phyloP scores from a whole-genome alignment of 2,329 filamentous ascomycete species.

The Scedosporium apiospermum region DNA sequence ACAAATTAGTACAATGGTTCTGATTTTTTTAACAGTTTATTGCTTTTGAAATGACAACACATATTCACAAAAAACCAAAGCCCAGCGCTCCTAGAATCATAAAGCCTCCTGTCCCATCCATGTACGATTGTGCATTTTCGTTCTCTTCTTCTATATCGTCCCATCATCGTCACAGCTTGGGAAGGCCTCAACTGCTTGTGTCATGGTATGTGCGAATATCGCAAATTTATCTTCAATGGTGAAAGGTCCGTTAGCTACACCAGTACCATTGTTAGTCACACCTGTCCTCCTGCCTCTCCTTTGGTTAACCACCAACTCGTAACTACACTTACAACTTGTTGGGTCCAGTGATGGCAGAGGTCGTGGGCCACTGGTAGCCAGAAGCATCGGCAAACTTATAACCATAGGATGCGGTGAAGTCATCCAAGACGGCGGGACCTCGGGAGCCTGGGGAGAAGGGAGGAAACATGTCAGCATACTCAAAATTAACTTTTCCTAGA shows the following conservation, averaged over 20 bases:
- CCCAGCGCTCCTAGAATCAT: background rate
- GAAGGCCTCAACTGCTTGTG: background rate
- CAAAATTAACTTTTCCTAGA: background rate
- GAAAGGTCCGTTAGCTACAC: background rate
- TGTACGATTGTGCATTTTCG: background rate
- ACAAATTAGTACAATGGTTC: background rate
- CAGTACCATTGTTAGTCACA: background rate
- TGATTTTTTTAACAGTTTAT: background rate
- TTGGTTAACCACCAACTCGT: background rate
- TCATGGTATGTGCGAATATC: background rate
- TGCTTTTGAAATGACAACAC: background rate
- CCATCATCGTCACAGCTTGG: background rate
- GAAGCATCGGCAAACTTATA: constrained; percentile 98
- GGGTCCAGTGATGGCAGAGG: constrained; percentile 50
- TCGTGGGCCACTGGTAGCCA: constrained; percentile 90
- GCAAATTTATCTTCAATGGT: background rate
- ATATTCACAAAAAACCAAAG: background rate
- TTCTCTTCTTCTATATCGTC: background rate
- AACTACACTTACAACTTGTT: constrained; percentile 67
- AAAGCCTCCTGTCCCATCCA: background rate
- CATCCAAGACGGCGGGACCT: constrained; percentile 89
- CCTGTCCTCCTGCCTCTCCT: background rate
- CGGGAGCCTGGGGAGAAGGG: constrained; percentile 63
- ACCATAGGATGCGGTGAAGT: constrained; percentile 95
- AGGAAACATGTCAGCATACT: constrained; percentile 12